Percentiles rank a stretch among this genome's conserved stretches.
Conservation (phyloP, 176 grass and related monocot genomes). For the Alopecurus myosuroides region DNA sequence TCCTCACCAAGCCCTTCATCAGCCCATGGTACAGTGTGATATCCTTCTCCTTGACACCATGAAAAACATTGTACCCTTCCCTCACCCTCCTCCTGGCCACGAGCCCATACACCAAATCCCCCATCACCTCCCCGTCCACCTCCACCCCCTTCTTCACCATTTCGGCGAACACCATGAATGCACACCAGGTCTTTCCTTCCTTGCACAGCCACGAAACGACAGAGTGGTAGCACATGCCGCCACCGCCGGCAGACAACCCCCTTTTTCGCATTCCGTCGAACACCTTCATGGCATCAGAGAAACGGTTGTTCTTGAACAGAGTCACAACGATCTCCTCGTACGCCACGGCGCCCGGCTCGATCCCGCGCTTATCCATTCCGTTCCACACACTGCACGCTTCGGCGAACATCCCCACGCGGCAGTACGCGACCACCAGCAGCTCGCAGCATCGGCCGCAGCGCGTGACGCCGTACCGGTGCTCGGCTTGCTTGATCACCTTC, state of each 20-base stretch:
- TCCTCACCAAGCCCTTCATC: slow-evolving; percentile 77
- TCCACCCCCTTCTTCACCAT: slow-evolving; percentile 70
- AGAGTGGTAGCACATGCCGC: slow-evolving; percentile 31
- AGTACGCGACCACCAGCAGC: slow-evolving; percentile 60
- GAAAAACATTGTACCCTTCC: slow-evolving; percentile 52
- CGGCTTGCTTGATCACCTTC: slow-evolving; percentile 46
- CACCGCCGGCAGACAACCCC: slow-evolving; percentile 11
- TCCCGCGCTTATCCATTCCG: slow-evolving; percentile 33
- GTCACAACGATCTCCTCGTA: slow-evolving; percentile 67
- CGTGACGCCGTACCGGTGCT: slow-evolving; percentile 42
- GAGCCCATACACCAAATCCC: slow-evolving; percentile 60
- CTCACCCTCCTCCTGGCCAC: slow-evolving; percentile 53
- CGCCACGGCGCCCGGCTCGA: slow-evolving; percentile 43
- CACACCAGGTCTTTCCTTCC: slow-evolving; percentile 52
- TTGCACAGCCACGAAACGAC: slow-evolving; percentile 69
- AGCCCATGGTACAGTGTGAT: slow-evolving; percentile 71
- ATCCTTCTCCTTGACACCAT: slow-evolving; percentile 37
- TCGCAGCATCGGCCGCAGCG: slow-evolving; percentile 39
- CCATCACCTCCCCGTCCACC: slow-evolving; percentile 46
- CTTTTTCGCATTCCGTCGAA: slow-evolving; percentile 53
- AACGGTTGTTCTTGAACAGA: slow-evolving; percentile 72
- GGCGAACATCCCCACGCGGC: slow-evolving; percentile 43
- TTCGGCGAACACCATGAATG: slow-evolving; percentile 63
- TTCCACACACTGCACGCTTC: slow-evolving; percentile 74
- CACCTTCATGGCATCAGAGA: slow-evolving; percentile 58